Evolutionary conservation across 768 basidiomycete genomes (phyloP), one percentile per base, ranked within the genome.

Genomic region (Mycena polygramma): DNA sequence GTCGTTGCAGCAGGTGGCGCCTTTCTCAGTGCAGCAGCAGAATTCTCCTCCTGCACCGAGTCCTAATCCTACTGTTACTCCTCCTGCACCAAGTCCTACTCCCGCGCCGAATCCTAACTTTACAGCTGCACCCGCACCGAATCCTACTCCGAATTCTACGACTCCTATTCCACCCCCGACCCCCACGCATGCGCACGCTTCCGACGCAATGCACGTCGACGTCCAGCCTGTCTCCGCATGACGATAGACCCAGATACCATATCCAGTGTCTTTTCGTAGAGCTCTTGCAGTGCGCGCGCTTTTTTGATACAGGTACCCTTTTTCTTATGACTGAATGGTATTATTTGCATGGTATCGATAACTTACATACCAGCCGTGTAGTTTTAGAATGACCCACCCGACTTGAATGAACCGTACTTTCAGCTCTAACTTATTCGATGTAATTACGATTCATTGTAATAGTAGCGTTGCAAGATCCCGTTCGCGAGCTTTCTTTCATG

Each of bases 371-470:
- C 41, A 30, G 20, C 49, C 22, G 37, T 64, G 63, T 64, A 64
- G 61, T 64, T 64, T 55, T 59, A 66, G 41, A 41, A 41, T 15
- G 41, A 30, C n/a, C n/a, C n/a, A n/a, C n/a, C n/a, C n/a, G n/a
- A n/a, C 30, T 30, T 41, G 41, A 41, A 41, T 41, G 41, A 41
- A 41, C 41, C 41, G 41, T 10, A 10, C 41, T 10, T 41, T 41
- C 41, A 1, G 15, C 15, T 41, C 15, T 41, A 41, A 11, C 41
- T 15, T 41, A 10, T 41, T 41, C 30, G 30, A 30, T 30, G 41
- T 41, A 41, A 41, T 7, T 41, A 41, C 41, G 9, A 41, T 2
- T 41, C 41, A 15, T 2, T 41, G 41, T 41, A 41, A 41, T 7
- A 30, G 30, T 30, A 30, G 30, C 30, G 30, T 30, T 30, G 30